Base-by-base conservation (phyloP, 345 rosid genomes). In the Citrus mangshanensis region DNA sequence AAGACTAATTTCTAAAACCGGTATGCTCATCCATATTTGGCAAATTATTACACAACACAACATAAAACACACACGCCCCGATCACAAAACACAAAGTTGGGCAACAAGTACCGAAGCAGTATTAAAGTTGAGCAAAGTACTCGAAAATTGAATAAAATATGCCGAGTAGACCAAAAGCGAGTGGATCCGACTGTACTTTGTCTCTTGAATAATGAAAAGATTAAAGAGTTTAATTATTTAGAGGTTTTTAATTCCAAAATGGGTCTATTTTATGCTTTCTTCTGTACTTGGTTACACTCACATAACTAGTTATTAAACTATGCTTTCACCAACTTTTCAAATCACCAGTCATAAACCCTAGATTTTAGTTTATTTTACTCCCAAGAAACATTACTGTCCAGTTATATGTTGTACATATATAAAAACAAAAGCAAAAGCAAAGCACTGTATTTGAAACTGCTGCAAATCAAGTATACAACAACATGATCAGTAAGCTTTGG, bases 1-100 rank as follows among this genome's bases (percentile, higher is more conserved):
- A 42, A 32, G 14, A 18, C 27, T 32, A 21, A 51, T 85, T 83
- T 55, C 88, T 79, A 74, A 78, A 86, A 81, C 70, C 49, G 82
- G 86, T 77, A 78, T 64, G 68, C 49, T 70, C 74, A 78, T 72
- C 92, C 85, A 82, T 74, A 77, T 85, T 78, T 79, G 84, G 92
- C 81, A 86, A 87, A 81, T 77, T 40, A 34, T 56, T 78, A 62
- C 79, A 46, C 51, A 46, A 13, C 18, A 46, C 1, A 12, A 46
- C 51, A 3, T 46, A 46, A 0, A 46, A 46, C 5, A 42, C 51
- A 13, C 51, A 65, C 28, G 46, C 34, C 75, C 55, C 71, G 61
- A 74, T 24, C 19, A n/a, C 55, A 18, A 18, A 54, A 54, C 58
- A 54, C 58, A 19, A 54, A 63, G 37, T 30, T 63, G 30, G 24